phyloP scores from a whole-genome alignment of 2,329 filamentous ascomycete genomes.

The Metarhizium guizhouense region DNA sequence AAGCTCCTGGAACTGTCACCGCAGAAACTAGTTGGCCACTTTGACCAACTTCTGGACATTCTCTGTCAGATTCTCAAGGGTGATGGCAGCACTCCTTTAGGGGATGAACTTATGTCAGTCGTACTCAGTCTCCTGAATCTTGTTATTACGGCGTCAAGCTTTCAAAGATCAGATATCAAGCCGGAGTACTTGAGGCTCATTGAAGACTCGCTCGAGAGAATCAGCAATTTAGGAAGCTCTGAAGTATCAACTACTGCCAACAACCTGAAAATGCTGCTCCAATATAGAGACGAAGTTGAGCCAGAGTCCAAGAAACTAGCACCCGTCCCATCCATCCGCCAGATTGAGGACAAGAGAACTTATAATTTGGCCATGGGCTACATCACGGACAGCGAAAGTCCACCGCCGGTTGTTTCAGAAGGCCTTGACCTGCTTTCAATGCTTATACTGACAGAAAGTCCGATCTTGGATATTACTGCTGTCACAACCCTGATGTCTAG shows the following conservation, averaged over 20 bases:
- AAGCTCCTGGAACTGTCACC: constrained; percentile 55
- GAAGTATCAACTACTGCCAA: constrained; percentile 43
- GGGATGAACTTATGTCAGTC: constrained; percentile 41
- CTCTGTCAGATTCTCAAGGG: constrained; percentile 49
- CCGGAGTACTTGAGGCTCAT: constrained; percentile 33
- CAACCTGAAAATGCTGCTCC: constrained; percentile 47
- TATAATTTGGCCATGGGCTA: constrained; percentile 57
- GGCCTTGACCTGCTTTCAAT: constrained; percentile 51
- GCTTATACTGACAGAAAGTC: constrained; percentile 45
- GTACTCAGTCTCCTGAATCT: constrained; percentile 54
- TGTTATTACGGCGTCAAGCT: constrained; percentile 48
- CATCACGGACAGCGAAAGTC: constrained; percentile 51
- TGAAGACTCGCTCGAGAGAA: constrained; percentile 36
- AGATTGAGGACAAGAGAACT: constrained; percentile 51
- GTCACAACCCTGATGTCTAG: constrained; percentile 54
- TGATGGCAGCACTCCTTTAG: constrained; percentile 29
- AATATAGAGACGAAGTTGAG: constrained; percentile 45
- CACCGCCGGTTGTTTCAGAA: constrained; percentile 57
- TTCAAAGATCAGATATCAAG: constrained; percentile 39
- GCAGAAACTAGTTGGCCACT: constrained; percentile 54
- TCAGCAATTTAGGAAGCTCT: constrained; percentile 27
- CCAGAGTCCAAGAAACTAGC: constrained; percentile 27
- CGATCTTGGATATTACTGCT: constrained; percentile 58
- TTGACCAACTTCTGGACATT: constrained; percentile 56
- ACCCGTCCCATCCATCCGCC: constrained; percentile 33